A percentile compares a stretch with the other conserved stretches of the same genome.
Conservation (phyloP, 345 rosid species). For the Cardamine occulta region DNA sequence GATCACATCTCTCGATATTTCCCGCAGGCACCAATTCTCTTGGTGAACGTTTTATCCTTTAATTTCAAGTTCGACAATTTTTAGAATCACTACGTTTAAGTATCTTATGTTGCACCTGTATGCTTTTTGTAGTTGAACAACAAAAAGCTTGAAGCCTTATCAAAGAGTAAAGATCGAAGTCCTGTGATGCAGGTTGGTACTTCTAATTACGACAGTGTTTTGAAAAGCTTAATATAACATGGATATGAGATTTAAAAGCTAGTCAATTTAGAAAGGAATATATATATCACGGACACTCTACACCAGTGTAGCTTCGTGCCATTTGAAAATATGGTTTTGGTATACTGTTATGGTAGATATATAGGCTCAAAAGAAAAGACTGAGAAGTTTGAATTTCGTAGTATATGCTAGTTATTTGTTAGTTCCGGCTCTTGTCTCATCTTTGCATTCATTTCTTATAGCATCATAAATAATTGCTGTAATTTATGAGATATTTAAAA, state of each 20-base stretch:
- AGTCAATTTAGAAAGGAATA: not conserved
- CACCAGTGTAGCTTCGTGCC: slow-evolving; percentile 15
- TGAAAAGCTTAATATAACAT: not conserved
- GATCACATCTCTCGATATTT: slow-evolving; percentile 89
- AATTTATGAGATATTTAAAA: not conserved
- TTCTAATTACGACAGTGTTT: not conserved
- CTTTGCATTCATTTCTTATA: not conserved
- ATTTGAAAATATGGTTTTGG: slow-evolving; percentile 5
- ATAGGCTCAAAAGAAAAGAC: slow-evolving; percentile 7
- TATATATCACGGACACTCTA: not conserved
- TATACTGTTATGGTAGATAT: not conserved
- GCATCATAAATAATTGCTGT: not conserved
- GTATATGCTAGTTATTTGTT: slow-evolving; percentile 12
- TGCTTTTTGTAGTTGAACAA: slow-evolving; percentile 64
- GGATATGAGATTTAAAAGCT: not conserved
- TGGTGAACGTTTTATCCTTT: slow-evolving; percentile 52
- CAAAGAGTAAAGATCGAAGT: slow-evolving; percentile 65
- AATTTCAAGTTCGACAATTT: not conserved
- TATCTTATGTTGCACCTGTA: slow-evolving; percentile 16
- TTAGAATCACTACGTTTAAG: not conserved
- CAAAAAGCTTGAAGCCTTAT: slow-evolving; percentile 75
- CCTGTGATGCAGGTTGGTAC: slow-evolving; percentile 83
- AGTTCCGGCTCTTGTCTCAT: not conserved
- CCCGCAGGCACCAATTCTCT: slow-evolving; percentile 72
- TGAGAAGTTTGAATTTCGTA: not conserved